A percentile compares a stretch with the other conserved stretches of the same genome.
These are phyloP conservation scores for Begonia masoniana DNA, from an alignment of 306 rosid genomes.

Conservation along the genomic window DNA sequence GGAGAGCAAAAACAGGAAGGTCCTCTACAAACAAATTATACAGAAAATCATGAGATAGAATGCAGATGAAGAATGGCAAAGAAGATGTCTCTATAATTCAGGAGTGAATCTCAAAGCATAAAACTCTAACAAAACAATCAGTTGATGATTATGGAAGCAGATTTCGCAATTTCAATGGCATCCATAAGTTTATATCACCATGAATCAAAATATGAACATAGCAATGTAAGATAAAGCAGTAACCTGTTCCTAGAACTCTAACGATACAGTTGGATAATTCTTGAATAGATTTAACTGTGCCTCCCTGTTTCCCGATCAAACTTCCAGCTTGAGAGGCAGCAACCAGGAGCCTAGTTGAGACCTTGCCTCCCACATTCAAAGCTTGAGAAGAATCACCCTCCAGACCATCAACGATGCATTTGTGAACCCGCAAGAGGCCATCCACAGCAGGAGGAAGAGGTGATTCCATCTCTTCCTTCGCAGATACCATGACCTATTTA, in stretches of 20 bases:
- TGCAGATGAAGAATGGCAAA: no score
- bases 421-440: constrained; percentile 91
- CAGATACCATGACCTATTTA: constrained; percentile 92
- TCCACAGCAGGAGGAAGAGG: constrained; percentile 91
- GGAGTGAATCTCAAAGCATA: no score
- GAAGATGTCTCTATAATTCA: no score
- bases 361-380: constrained; percentile 46
- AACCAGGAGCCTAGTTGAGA: constrained; percentile 75
- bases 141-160: no score
- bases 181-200: no score
- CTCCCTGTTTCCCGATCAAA: constrained; percentile 96
- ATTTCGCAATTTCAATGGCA: no score
- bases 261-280: constrained; percentile 86
- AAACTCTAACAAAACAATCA: no score
- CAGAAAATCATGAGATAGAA: no score
- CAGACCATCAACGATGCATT: constrained; percentile 71
- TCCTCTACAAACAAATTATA: constrained; percentile 30
- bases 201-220: not conserved
- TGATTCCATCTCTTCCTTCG: constrained; percentile 87
- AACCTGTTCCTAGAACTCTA: constrained; percentile 96
- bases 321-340: constrained; percentile 98
- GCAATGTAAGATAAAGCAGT: not conserved
- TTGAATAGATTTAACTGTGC: constrained; percentile 89
- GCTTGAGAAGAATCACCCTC: constrained; percentile 70
- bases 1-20: constrained; percentile 86